phyloP scores from a whole-genome alignment of 169 alveolate species.

The Blepharisma undulans region DNA sequence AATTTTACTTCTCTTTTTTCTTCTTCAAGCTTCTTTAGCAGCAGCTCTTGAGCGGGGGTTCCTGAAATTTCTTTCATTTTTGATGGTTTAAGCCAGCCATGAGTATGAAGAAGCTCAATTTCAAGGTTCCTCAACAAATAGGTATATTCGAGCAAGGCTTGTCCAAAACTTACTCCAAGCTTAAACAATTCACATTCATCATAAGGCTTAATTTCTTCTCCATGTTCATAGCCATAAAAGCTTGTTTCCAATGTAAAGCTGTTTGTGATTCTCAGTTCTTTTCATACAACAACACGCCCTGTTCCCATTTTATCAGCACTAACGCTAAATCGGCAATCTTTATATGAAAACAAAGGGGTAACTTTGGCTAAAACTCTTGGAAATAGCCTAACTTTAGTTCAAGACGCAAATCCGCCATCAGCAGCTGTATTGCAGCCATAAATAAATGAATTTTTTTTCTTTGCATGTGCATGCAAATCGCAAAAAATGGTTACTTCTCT shows the following conservation, averaged over 20 bases:
- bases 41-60: constrained; percentile 42
- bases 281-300: constrained; percentile 54
- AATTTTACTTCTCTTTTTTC: constrained; percentile 20
- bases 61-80: constrained; percentile 59
- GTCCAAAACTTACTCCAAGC: constrained; percentile 43
- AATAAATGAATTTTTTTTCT: constrained; percentile 55
- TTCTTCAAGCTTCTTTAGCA: constrained; percentile 31
- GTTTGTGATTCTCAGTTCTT: constrained; percentile 68
- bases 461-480: constrained; percentile 72
- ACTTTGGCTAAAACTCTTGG: constrained; percentile 47
- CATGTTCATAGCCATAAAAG: constrained; percentile 39
- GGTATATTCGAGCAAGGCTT: constrained; percentile 43
- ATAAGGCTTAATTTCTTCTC: neutral
- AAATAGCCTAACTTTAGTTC: constrained; percentile 52
- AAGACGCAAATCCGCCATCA: constrained; percentile 48
- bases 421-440: constrained; percentile 60
- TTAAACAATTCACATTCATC: neutral
- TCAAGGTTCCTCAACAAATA: constrained; percentile 42
- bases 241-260: constrained; percentile 78
- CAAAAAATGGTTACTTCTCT: constrained; percentile 51
- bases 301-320: constrained; percentile 43
- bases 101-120: constrained; percentile 46
- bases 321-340: constrained; percentile 49
- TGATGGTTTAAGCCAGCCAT: constrained; percentile 60
- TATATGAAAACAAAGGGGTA: constrained; percentile 39